phyloP scores from a whole-genome alignment of 768 basidiomycete species.

The Termitomyces sp. region DNA sequence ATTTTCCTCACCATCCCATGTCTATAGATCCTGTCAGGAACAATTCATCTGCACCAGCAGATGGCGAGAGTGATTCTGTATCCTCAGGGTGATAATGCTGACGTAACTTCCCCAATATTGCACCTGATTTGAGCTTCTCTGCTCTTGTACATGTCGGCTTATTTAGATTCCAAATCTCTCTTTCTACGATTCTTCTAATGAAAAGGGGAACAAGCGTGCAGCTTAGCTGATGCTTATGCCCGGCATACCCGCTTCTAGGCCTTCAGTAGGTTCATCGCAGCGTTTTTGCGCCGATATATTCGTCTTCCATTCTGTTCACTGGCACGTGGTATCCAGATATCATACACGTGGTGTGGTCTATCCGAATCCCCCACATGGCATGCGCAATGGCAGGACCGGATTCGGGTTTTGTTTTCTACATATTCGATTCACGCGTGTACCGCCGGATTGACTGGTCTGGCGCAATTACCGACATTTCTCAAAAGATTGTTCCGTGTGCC shows the following conservation, averaged over 20 bases:
- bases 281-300: not conserved
- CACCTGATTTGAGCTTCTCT: slow-evolving; percentile 10
- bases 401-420: not conserved
- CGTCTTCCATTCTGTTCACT: not conserved
- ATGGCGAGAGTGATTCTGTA: slow-evolving; percentile 65
- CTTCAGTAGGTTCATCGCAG: not conserved
- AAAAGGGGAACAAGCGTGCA: not conserved
- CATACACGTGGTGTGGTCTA: slow-evolving; percentile 16
- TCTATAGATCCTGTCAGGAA: slow-evolving; percentile 64
- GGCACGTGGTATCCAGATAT: slow-evolving; percentile 5
- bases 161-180: slow-evolving; percentile 11
- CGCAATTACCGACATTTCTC: not conserved
- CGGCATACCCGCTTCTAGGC: not conserved
- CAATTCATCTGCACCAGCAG: slow-evolving; percentile 38
- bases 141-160: slow-evolving; percentile 13
- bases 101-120: slow-evolving; percentile 12
- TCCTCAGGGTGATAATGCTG: slow-evolving; percentile 36
- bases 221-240: not conserved
- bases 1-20: slow-evolving; percentile 12
- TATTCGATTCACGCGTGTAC: not conserved
- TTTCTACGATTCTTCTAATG: not conserved
- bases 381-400: not conserved
- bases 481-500: slow-evolving; percentile 2
- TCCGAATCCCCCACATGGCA: not conserved
- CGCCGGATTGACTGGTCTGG: not conserved